Percentiles rank a stretch among this genome's conserved stretches.
These are phyloP conservation scores for Aspergillus tamarii DNA, from an alignment of 2,329 filamentous ascomycete genomes.

Conservation along the genomic window DNA sequence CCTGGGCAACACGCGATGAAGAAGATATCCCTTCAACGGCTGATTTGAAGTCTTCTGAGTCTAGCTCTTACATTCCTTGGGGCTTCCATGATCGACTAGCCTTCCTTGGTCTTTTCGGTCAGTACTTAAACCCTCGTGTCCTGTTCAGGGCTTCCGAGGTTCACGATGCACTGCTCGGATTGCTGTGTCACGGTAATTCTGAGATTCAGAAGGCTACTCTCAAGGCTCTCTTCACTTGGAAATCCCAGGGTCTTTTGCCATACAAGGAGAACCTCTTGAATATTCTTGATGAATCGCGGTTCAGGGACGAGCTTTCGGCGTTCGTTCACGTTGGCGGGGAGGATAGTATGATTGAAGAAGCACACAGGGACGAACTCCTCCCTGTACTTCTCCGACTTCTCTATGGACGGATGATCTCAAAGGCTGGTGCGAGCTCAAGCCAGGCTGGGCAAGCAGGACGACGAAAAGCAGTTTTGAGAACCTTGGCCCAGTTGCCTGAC, in stretches of 20 bases:
- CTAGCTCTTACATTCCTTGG: conserved; percentile 37
- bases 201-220: conserved; percentile 86
- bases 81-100: conserved; percentile 74
- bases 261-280: conserved; percentile 87
- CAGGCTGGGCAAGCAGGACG: conserved; percentile 80
- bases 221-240: conserved; percentile 88
- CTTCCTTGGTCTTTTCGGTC: conserved; percentile 77
- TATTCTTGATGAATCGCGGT: conserved; percentile 84
- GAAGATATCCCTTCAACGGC: conserved; percentile 35
- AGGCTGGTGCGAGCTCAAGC: conserved; percentile 74
- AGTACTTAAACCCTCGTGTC: conserved; percentile 84
- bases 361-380: conserved; percentile 75
- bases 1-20: conserved; percentile 69
- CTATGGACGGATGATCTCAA: conserved; percentile 85
- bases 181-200: conserved; percentile 84
- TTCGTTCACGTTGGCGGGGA: conserved; percentile 74
- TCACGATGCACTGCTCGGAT: conserved; percentile 70
- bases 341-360: conserved; percentile 68
- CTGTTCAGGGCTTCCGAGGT: conserved; percentile 78
- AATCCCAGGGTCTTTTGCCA: conserved; percentile 70
- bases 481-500: conserved; percentile 75
- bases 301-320: conserved; percentile 90
- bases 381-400: conserved; percentile 84
- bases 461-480: conserved; percentile 72
- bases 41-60: conserved; percentile 19